Percentiles rank a stretch among this genome's conserved stretches.
Evolutionary conservation across 2,329 filamentous ascomycete genomes (phyloP).

Genomic region (Scedosporium boydii): DNA sequence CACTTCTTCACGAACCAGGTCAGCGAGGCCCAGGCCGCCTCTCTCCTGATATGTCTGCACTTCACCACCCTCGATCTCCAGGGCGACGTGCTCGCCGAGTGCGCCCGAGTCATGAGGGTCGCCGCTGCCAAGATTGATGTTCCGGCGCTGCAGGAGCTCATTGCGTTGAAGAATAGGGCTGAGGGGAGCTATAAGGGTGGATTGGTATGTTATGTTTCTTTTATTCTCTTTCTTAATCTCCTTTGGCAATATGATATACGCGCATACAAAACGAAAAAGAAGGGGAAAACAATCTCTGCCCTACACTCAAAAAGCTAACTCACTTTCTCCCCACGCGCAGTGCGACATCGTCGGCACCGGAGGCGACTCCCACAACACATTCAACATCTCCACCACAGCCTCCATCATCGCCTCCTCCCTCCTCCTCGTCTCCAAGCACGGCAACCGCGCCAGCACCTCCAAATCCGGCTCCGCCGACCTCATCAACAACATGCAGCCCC

Average conservation of each 20-base stretch:
- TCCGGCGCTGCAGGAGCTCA: slow-evolving; percentile 46
- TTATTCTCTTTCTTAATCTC: not conserved
- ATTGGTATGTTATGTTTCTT: slow-evolving; percentile 59
- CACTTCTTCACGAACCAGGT: slow-evolving; percentile 86
- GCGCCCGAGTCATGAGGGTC: slow-evolving; percentile 73
- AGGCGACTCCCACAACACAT: slow-evolving; percentile 92
- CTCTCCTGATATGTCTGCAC: slow-evolving; percentile 82
- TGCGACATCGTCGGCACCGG: slow-evolving; percentile 96
- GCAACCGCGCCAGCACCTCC: slow-evolving; percentile 89
- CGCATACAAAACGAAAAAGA: slow-evolving; percentile 1
- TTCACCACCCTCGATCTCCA: slow-evolving; percentile 80
- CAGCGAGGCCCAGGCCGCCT: slow-evolving; percentile 79
- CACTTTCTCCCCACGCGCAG: slow-evolving; percentile 18
- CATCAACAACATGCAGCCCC: slow-evolving; percentile 64
- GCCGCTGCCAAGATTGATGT: slow-evolving; percentile 67
- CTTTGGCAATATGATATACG: too few species aligned
- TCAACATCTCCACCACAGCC: slow-evolving; percentile 94
- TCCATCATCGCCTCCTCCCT: slow-evolving; percentile 85
- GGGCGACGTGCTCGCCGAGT: slow-evolving; percentile 77
- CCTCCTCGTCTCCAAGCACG: slow-evolving; percentile 85
- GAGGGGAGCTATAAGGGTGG: slow-evolving; percentile 75
- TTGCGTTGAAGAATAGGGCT: slow-evolving; percentile 49
- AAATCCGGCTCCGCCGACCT: slow-evolving; percentile 94
- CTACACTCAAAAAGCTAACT: slow-evolving; percentile 6
- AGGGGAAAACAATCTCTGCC: not conserved